A percentile compares a stretch with the other conserved stretches of the same genome.
These are phyloP conservation scores for Phytophthora litchii DNA, from an alignment of 352 stramenopile genomes.

Conservation along the genomic window DNA sequence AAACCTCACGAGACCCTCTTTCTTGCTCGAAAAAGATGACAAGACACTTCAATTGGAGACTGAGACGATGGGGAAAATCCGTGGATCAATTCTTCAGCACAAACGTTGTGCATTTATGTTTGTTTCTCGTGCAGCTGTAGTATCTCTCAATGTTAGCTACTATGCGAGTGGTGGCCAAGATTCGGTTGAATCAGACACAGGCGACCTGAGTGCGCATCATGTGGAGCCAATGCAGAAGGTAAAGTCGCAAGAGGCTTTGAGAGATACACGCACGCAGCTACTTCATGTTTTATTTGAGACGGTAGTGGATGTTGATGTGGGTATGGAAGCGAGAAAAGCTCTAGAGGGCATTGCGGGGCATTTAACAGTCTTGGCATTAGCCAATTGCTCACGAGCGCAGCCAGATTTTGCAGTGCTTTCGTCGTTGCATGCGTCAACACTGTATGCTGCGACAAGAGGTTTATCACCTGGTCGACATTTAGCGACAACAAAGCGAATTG, in stretches of 20 bases:
- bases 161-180: conserved; percentile 28
- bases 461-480: conserved; percentile 81
- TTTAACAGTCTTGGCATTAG: conserved; percentile 57
- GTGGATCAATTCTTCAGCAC: conserved; percentile 69
- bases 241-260: conserved; percentile 57
- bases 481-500: conserved; percentile 79
- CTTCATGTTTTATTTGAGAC: conserved; percentile 74
- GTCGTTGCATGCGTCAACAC: conserved; percentile 70
- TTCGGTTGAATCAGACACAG: conserved; percentile 10
- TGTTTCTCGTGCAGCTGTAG: conserved; percentile 55
- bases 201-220: conserved; percentile 18
- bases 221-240: conserved; percentile 50
- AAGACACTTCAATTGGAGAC: conserved; percentile 80
- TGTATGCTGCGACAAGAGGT: conserved; percentile 77
- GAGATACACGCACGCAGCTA: conserved; percentile 53
- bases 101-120: conserved; percentile 82
- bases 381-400: conserved; percentile 55
- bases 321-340: conserved; percentile 55
- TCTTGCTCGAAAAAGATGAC: conserved; percentile 87
- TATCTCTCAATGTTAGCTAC: conserved; percentile 60
- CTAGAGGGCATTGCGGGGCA: conserved; percentile 62
- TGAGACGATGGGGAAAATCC: conserved; percentile 69
- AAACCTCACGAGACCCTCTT: conserved; percentile 31
- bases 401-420: conserved; percentile 76
- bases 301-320: conserved; percentile 79